phyloP scores from a whole-genome alignment of 2,329 filamentous ascomycete genomes.

The Metarhizium guizhouense region DNA sequence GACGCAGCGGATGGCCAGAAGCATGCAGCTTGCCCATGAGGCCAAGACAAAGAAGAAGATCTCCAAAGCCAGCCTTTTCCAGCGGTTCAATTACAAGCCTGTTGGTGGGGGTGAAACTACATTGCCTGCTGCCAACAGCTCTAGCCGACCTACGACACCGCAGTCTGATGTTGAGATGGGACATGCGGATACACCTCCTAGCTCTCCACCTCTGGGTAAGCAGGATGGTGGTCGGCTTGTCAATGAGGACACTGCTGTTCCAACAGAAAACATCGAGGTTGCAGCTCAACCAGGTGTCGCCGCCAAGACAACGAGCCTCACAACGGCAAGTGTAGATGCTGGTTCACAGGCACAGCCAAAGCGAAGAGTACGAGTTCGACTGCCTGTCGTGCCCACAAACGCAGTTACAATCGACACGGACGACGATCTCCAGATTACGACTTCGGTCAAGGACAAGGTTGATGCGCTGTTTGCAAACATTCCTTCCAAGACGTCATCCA shows the following conservation, averaged over 20 bases:
- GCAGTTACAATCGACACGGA: conserved; percentile 35
- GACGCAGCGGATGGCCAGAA: conserved; percentile 82
- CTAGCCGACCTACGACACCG: conserved; percentile 44
- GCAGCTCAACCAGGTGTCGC: neutral
- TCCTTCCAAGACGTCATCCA: conserved; percentile 53
- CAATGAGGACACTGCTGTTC: conserved; percentile 12
- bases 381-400: conserved; percentile 33
- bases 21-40: conserved; percentile 85
- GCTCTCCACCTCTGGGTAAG: conserved; percentile 47
- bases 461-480: conserved; percentile 62
- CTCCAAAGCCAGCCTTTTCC: conserved; percentile 71
- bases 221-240: conserved; percentile 5
- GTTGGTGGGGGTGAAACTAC: conserved; percentile 20
- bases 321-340: conserved; percentile 34
- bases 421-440: conserved; percentile 57
- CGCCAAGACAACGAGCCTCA: neutral
- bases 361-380: conserved; percentile 41
- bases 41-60: conserved; percentile 89
- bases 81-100: conserved; percentile 68
- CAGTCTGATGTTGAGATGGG: conserved; percentile 43
- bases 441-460: conserved; percentile 39
- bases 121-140: conserved; percentile 37
- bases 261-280: conserved; percentile 13
- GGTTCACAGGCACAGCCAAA: conserved; percentile 50
- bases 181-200: conserved; percentile 58